Base-by-base conservation (phyloP, 768 basidiomycete species). In the Boletales sp. region DNA sequence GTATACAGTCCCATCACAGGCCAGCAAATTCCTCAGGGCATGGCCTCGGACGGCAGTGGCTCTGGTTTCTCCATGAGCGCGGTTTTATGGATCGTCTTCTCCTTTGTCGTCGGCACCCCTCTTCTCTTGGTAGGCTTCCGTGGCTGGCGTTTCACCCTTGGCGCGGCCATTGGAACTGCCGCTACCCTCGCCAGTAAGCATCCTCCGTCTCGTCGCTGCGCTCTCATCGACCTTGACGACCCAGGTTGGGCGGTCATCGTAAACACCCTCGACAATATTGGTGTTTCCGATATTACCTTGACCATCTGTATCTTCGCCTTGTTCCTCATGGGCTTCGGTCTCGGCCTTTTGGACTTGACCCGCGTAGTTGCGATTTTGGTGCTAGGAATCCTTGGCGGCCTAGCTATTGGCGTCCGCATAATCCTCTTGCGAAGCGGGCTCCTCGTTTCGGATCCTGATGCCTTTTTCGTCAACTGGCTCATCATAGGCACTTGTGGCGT, bases 191-290 rank as follows among this genome's bases (percentile, higher is more conserved):
- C 72, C 46, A 65, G 77, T 81, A 59, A 51, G 76, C 55, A 37
- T 53, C 17, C 19, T 19, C 32, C 45, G 33, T 32, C 44, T 44
- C 53, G 5, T 44, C 32, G 13, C 19, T 12, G 2, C 37, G 8
- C 32, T 37, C 4, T 47, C 34, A 18, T 43, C 44, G 43, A 48
- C 21, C 5, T 41, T 39, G 18, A 17, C 48, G 21, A 34, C 30
- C 9, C 52, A 83, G 83, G 79, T 5, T 87, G 84, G 84, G 74
- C 80, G 8, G 79, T 83, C 11, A 70, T 87, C 42, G 69, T 81
- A 49, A 87, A 83, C 63, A 74, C 80, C 1, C 63, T 80, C 4
- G 68, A 72, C 50, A 65, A 75, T 4, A 58, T 68, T 8, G 78
- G 81, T 18, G 56, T 84, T 11, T 64, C 79, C 0, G 85, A 87